phyloP scores from a whole-genome alignment of 306 rosid genomes.

The Hippophae rhamnoides region DNA sequence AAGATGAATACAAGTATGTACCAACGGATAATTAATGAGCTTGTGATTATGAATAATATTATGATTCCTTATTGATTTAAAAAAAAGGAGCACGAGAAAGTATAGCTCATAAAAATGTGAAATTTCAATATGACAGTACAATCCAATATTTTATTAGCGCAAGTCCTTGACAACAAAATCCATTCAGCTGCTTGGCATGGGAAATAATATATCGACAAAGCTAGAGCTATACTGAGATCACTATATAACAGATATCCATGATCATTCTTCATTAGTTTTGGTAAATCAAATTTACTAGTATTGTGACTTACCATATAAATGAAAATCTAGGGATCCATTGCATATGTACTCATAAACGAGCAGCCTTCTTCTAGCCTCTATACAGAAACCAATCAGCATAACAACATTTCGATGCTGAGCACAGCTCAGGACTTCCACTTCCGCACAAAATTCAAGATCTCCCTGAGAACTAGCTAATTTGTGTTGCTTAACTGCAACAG shows the following conservation, averaged over 20 bases:
- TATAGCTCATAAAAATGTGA: no score
- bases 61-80: no score
- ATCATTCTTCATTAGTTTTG: neutral
- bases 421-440: conserved; percentile 97
- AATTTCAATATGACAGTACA: no score
- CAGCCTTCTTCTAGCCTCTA: conserved; percentile 88
- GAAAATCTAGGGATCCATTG: conserved; percentile 91
- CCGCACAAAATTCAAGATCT: conserved; percentile 88
- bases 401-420: conserved; percentile 98
- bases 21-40: conserved; percentile 7
- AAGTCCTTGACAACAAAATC: no score
- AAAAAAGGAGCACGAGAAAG: no score
- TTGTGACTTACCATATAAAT: conserved; percentile 69
- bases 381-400: conserved; percentile 93
- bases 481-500: conserved; percentile 96
- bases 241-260: neutral
- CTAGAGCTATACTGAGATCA: no score
- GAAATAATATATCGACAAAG: no score
- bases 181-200: no score
- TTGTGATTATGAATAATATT: neutral
- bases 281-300: neutral
- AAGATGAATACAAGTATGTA: neutral
- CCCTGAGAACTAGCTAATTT: conserved; percentile 99
- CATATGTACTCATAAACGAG: conserved; percentile 95
- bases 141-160: no score